Conservation (phyloP, 2,329 filamentous ascomycete genomes). For the Xylariaceae sp. region DNA sequence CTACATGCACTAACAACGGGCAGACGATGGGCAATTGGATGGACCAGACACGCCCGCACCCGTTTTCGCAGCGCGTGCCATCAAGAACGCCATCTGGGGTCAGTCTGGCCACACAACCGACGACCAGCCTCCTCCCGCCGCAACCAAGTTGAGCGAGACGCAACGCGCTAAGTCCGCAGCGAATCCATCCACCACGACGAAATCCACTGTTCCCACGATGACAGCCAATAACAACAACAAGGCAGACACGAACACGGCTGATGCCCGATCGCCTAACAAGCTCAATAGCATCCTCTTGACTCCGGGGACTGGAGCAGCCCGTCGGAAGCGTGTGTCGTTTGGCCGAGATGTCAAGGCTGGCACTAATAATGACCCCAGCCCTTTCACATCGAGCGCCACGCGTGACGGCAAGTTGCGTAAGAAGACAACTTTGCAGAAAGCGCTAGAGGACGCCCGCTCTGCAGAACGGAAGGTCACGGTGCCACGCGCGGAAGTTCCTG, state of each 20-base stretch:
- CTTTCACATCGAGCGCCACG: constrained; percentile 18
- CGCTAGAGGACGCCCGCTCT: constrained; percentile 29
- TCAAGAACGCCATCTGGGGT: constrained; percentile 60
- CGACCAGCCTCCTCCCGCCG: constrained; percentile 31
- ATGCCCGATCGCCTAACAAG: constrained; percentile 44
- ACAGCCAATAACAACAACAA: constrained; percentile 20
- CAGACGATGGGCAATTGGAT: constrained; percentile 47
- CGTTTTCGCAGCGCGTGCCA: constrained; percentile 59
- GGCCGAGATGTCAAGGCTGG: constrained; percentile 50
- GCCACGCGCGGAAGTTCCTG: constrained; percentile 24
- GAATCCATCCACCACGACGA: constrained; percentile 11
- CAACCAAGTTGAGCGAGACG: constrained; percentile 33
- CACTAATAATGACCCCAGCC: constrained; percentile 27
- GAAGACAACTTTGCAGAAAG: constrained; percentile 28
- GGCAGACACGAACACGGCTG: constrained; percentile 27
- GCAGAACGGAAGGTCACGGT: constrained; percentile 17
- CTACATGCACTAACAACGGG: constrained; percentile 14
- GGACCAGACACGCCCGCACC: constrained; percentile 61
- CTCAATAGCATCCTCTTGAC: constrained; percentile 58
- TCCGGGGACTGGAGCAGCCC: constrained; percentile 55
- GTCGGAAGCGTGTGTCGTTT: constrained; percentile 62
- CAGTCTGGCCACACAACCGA: constrained; percentile 39
- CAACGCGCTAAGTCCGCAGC: constrained; percentile 31
- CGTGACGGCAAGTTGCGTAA: constrained; percentile 21
- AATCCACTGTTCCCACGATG: neutral